phyloP scores from a whole-genome alignment of 768 basidiomycete genomes.

The Amyloporia xantha region DNA sequence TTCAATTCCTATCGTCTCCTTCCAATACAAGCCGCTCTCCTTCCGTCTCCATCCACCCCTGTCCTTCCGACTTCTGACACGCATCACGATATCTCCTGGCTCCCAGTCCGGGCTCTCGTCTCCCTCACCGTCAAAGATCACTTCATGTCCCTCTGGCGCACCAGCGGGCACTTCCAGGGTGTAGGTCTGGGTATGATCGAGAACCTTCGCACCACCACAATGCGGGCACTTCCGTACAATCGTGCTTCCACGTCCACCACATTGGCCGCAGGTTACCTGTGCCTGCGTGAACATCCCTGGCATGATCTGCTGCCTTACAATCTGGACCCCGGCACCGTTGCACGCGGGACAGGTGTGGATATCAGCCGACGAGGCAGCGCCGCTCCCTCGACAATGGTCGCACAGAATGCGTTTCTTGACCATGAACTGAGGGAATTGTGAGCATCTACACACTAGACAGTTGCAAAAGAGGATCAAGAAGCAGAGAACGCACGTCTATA shows the following conservation, averaged over 20 bases:
- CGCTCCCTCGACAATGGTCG: conserved; percentile 94
- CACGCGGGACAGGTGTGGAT: conserved; percentile 85
- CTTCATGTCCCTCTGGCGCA: conserved; percentile 89
- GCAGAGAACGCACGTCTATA: conserved; percentile 62
- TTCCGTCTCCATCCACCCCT: conserved; percentile 84
- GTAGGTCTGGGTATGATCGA: conserved; percentile 75
- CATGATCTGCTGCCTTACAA: conserved; percentile 91
- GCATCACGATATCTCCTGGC: conserved; percentile 85
- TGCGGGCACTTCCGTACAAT: conserved; percentile 77
- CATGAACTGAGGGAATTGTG: conserved; percentile 71
- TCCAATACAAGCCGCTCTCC: conserved; percentile 87
- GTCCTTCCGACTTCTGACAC: conserved; percentile 72
- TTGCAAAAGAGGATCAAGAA: too few relatives aligned
- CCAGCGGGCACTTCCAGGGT: conserved; percentile 83
- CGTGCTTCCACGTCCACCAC: conserved; percentile 75
- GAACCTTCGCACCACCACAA: conserved; percentile 75
- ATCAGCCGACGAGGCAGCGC: conserved; percentile 84
- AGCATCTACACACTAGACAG: too few relatives aligned
- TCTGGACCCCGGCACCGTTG: conserved; percentile 76
- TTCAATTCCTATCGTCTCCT: conserved; percentile 83
- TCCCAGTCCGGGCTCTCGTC: conserved; percentile 97
- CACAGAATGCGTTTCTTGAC: conserved; percentile 89
- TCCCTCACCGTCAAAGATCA: conserved; percentile 92
- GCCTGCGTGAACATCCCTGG: conserved; percentile 94
- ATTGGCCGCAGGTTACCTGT: conserved; percentile 78